A percentile compares a stretch with the other conserved stretches of the same genome.
phyloP scores from a whole-genome alignment of 1,284 basidiomycete genomes.

The Anthracocystis setariae region DNA sequence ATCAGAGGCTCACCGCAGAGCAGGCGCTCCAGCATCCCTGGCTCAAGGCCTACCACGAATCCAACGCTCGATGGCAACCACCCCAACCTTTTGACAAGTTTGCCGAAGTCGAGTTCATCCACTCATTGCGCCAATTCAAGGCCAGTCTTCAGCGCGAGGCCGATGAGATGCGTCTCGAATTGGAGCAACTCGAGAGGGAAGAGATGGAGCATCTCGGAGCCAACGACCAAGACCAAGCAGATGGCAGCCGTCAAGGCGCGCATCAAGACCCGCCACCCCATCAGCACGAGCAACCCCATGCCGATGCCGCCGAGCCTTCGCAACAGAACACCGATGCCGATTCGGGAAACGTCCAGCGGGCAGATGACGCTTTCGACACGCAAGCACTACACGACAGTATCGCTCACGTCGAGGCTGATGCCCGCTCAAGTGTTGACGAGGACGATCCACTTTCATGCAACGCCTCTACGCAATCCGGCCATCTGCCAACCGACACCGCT shows the following conservation, averaged over 20 bases:
- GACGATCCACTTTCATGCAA: conserved; percentile 34
- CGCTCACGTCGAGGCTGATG: conserved; percentile 38
- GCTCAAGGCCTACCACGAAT: conserved; percentile 63
- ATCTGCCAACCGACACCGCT: conserved; percentile 34
- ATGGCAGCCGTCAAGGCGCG: background rate
- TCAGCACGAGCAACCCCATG: background rate
- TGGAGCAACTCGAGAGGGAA: conserved; percentile 51
- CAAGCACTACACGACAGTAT: background rate
- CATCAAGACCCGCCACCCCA: background rate
- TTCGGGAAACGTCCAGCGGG: conserved; percentile 55
- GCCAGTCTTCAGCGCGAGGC: conserved; percentile 59
- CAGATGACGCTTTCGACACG: conserved; percentile 44
- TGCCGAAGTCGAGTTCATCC: conserved; percentile 63
- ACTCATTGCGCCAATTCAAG: conserved; percentile 59
- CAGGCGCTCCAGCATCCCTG: conserved; percentile 64
- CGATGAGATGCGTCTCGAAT: conserved; percentile 56
- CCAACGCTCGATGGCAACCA: conserved; percentile 53
- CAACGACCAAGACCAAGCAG: conserved; percentile 1
- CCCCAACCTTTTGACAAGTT: conserved; percentile 60
- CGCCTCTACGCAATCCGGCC: conserved; percentile 42
- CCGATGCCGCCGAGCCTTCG: background rate
- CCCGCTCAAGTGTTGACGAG: conserved; percentile 15
- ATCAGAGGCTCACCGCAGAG: conserved; percentile 60
- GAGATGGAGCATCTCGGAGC: conserved; percentile 36
- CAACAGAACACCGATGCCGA: conserved; percentile 2